A percentile compares a stretch with the other conserved stretches of the same genome.
These are phyloP conservation scores for Conticribra weissflogii DNA, from an alignment of 108 stramenopile species.

Conservation along the genomic window DNA sequence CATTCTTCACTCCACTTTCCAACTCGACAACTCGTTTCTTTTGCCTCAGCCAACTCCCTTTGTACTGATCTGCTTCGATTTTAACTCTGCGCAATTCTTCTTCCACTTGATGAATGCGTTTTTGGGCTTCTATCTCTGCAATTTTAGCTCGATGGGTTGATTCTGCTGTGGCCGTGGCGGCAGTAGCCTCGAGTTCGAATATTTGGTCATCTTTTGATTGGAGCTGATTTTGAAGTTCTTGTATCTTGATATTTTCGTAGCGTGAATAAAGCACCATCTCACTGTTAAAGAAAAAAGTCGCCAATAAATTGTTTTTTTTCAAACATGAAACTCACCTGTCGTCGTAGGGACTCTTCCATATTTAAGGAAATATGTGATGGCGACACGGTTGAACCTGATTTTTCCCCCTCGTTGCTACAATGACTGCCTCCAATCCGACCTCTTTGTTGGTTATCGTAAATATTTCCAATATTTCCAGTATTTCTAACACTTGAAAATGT, in stretches of 20 bases:
- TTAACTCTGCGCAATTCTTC: slow-evolving; percentile 37
- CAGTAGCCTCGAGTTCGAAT: slow-evolving; percentile 33
- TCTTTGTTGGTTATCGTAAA: too few species aligned
- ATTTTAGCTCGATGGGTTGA: slow-evolving; percentile 7
- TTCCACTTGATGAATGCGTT: slow-evolving; percentile 26
- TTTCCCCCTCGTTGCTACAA: too few species aligned
- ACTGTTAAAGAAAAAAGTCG: background rate
- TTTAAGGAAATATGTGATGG: background rate
- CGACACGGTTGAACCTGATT: background rate
- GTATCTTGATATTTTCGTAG: slow-evolving; percentile 1
- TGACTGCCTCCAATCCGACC: too few species aligned
- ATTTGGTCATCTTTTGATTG: slow-evolving; percentile 19
- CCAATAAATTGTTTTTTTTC: background rate
- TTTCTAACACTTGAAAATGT: too few species aligned
- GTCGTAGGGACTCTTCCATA: slow-evolving; percentile 5
- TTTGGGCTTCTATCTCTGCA: slow-evolving; percentile 21
- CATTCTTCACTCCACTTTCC: background rate
- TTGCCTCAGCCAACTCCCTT: slow-evolving; percentile 26
- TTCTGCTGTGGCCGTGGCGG: slow-evolving; percentile 18
- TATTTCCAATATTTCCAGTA: too few species aligned
- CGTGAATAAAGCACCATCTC: background rate
- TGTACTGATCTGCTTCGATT: slow-evolving; percentile 42
- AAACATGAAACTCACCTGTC: slow-evolving; percentile 11
- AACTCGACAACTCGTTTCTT: slow-evolving; percentile 38
- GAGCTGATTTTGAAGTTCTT: slow-evolving; percentile 20